These are phyloP conservation scores for Quercus robur DNA, from an alignment of 306 rosid species.

Conservation along the genomic window DNA sequence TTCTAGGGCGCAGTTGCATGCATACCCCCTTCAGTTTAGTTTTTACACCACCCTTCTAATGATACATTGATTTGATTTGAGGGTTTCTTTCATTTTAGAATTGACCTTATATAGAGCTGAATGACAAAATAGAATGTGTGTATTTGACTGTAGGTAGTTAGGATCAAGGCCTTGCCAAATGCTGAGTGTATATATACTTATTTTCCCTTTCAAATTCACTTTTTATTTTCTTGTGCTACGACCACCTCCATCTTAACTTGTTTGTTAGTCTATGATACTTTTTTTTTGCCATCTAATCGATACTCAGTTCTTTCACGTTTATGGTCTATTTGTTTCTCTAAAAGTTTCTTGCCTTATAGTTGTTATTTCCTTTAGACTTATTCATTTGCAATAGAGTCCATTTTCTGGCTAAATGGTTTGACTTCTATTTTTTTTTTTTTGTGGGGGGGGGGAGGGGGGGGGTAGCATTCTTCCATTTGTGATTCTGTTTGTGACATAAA, in stretches of 20 bases:
- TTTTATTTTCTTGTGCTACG: not conserved
- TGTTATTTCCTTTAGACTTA: not conserved
- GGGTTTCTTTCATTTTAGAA: not conserved
- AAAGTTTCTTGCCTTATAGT: not conserved
- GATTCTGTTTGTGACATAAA: not conserved
- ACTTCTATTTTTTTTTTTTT: too few relatives aligned
- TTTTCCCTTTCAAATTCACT: not conserved
- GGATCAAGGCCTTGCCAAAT: not conserved
- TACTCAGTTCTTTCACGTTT: not conserved
- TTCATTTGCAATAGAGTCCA: too few relatives aligned
- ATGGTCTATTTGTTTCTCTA: not conserved
- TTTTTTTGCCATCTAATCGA: not conserved
- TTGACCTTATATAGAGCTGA: not conserved
- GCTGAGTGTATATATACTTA: not conserved
- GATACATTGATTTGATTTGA: not conserved
- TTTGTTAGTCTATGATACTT: not conserved
- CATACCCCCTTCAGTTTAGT: not conserved
- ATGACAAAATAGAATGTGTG: not conserved
- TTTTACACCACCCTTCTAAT: not conserved
- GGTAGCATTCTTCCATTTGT: not conserved
- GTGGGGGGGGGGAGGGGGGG: too few relatives aligned
- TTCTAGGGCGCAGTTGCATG: not conserved
- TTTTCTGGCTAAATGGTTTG: not conserved
- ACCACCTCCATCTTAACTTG: not conserved
- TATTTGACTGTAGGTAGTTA: not conserved